Base-by-base conservation (phyloP, 2,329 filamentous ascomycete genomes). In the Cryphonectria carpinicola region DNA sequence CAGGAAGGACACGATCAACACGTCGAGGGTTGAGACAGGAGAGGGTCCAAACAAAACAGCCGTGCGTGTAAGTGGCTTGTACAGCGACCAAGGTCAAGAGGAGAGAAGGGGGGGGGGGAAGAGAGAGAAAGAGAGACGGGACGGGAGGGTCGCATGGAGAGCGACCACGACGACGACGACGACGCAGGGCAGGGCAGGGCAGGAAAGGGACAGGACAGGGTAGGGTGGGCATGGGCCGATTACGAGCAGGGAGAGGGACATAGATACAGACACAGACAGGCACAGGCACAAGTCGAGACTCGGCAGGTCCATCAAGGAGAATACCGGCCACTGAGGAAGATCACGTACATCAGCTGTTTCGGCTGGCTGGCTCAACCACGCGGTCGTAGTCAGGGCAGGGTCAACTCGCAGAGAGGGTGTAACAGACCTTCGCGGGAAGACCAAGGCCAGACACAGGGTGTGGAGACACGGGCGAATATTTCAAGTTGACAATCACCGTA, bases 281-380 rank as follows among this genome's bases (percentile, higher is more conserved):
- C 46, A 49, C 46, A 76, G 78, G 77, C 75, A 75, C 76, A 14
- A n/a, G 14, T 7, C 58, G 14, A 11, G 58, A 75, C 77, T 78
- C 74, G 74, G 76, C 79, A 74, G 77, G 75, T 73, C 74, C 69
- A 25, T 72, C 68, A 67, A 66, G 61, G 68, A 67, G 63, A 46
- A 62, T 70, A 70, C 32, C 49, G 14, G 73, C 70, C 71, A 72
- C 76, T 71, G 76, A 76, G 73, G 76, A 62, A 76, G 75, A 80
- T 80, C 80, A 83, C 81, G 76, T 82, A 83, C 82, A 76, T 74
- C 79, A 79, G 77, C 78, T 74, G 82, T 84, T 84, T 83, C 81
- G 81, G 79, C 68, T 76, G 77, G 71, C 75, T 77, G 74, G 76
- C 76, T 72, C 72, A 74, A 74, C 70, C 75, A 77, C 75, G 76